Percentiles rank a stretch among this genome's conserved stretches.
These are phyloP conservation scores for Pelargonium cotyledonis DNA, from an alignment of 441 rosid species.

Conservation along the genomic window DNA sequence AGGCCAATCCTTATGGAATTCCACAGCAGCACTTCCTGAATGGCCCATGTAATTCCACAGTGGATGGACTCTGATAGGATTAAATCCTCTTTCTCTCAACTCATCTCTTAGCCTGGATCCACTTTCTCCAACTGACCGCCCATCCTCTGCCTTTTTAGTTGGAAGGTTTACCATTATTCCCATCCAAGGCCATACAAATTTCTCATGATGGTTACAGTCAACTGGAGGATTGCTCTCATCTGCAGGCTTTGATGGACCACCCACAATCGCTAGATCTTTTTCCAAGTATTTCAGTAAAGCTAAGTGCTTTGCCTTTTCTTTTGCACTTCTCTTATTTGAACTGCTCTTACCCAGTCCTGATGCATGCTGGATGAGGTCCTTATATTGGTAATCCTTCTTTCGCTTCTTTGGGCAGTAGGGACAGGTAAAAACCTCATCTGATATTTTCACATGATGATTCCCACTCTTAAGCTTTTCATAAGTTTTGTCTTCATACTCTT, in stretches of 20 bases:
- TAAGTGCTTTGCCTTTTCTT: slow-evolving; percentile 71
- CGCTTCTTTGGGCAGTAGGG: slow-evolving; percentile 77
- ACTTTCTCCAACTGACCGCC: slow-evolving; percentile 70
- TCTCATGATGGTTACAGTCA: slow-evolving; percentile 48
- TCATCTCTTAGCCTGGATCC: slow-evolving; percentile 81
- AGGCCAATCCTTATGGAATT: slow-evolving; percentile 79
- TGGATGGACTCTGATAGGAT: slow-evolving; percentile 68
- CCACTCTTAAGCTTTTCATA: slow-evolving; percentile 71
- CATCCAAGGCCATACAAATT: slow-evolving; percentile 95
- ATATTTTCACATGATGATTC: slow-evolving; percentile 37
- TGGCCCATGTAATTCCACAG: slow-evolving; percentile 82
- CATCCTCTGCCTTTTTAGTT: slow-evolving; percentile 50
- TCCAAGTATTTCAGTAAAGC: slow-evolving; percentile 66
- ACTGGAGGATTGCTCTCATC: slow-evolving; percentile 25
- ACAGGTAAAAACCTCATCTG: slow-evolving; percentile 54
- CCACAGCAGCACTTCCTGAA: slow-evolving; percentile 78
- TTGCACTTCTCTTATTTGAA: slow-evolving; percentile 57
- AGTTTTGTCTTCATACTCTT: slow-evolving; percentile 35
- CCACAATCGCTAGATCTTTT: slow-evolving; percentile 44
- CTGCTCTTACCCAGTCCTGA: slow-evolving; percentile 76
- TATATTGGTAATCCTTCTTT: slow-evolving; percentile 53
- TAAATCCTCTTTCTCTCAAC: slow-evolving; percentile 64
- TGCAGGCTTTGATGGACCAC: slow-evolving; percentile 34
- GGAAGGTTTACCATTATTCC: slow-evolving; percentile 76
- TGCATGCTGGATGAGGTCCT: slow-evolving; percentile 87